Base-by-base conservation (phyloP, 169 alveolate genomes). In the Cryptosporidium parvum region DNA sequence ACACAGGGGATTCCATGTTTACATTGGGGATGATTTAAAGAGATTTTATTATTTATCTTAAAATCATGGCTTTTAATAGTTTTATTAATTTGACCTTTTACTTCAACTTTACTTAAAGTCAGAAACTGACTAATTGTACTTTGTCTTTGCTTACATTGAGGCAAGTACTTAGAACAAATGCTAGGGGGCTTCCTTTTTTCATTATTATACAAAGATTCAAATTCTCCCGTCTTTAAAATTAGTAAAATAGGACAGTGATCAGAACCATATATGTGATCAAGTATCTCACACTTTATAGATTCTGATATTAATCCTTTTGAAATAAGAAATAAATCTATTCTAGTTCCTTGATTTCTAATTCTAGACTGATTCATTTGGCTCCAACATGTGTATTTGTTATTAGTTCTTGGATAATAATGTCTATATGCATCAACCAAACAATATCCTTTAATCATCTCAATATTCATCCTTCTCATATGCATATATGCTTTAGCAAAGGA, bases 181-280 rank as follows among this genome's bases (percentile, higher is more conserved):
- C 37, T 10, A n/a, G 86, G 86, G 9, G 86, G 70, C 26, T 31
- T 53, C 8, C 51, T 53, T 72, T 9, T 12, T 12, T 33, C 37
- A 58, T 31, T 16, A 33, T 16, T 33, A 4, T 10, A 21, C 6
- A 29, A 5, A 44, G 69, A 44, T 58, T 45, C 37, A 29, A 23
- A 1, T 39, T 45, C 59, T 23, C 21, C 6, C 14, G 7, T 26
- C 14, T 14, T 51, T 52, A 71, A 3, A 51, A 45, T 33, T 21
- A 75, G 72, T n/a, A 75, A 35, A 56, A 75, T 44, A 2, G 86
- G 86, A 5, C 86, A 75, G 26, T 75, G 86, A 35, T 75, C 86
- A 21, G 86, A 75, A n/a, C 86, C 86, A 33, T 39, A 75, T 23
- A 75, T 37, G 33, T 75, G 70, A 31, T 58, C 59, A 4, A 75